phyloP scores from a whole-genome alignment of 768 basidiomycete species.

The Lactarius hengduanensis region DNA sequence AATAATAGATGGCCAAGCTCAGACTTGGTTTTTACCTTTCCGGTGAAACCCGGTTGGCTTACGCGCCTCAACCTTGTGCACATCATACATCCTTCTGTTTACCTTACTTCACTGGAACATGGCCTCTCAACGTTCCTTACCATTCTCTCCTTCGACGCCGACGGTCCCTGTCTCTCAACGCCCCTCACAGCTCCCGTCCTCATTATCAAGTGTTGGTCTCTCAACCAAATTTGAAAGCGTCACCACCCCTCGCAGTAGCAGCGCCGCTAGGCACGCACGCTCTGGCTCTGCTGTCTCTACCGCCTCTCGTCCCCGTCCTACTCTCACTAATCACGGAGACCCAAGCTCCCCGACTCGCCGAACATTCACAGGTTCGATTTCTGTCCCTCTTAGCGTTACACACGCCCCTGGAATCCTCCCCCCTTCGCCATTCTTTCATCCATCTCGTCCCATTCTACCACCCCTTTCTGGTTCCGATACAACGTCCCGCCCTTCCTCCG shows the following conservation, averaged over 20 bases:
- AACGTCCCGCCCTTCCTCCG: slow-evolving; percentile 36
- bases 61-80: not conserved
- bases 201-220: slow-evolving; percentile 27
- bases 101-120: slow-evolving; percentile 17
- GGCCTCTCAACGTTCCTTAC: slow-evolving; percentile 30
- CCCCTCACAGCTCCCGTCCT: slow-evolving; percentile 28
- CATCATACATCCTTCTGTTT: not conserved
- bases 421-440: slow-evolving; percentile 75
- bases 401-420: slow-evolving; percentile 77
- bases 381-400: slow-evolving; percentile 36
- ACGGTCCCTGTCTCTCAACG: slow-evolving; percentile 24
- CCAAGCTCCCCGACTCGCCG: slow-evolving; percentile 23
- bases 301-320: slow-evolving; percentile 21
- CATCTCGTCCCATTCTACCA: slow-evolving; percentile 58
- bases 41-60: slow-evolving; percentile 10
- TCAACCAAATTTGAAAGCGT: slow-evolving; percentile 26
- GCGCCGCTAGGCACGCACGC: slow-evolving; percentile 17
- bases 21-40: not conserved
- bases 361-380: slow-evolving; percentile 10
- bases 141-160: slow-evolving; percentile 28
- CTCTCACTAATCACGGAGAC: slow-evolving; percentile 13
- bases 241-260: slow-evolving; percentile 14
- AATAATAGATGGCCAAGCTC: not conserved
- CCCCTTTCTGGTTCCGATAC: slow-evolving; percentile 39
- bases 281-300: slow-evolving; percentile 23